These are phyloP conservation scores for Durusdinium trenchii DNA, from an alignment of 73 alveolate species.

Conservation along the genomic window DNA sequence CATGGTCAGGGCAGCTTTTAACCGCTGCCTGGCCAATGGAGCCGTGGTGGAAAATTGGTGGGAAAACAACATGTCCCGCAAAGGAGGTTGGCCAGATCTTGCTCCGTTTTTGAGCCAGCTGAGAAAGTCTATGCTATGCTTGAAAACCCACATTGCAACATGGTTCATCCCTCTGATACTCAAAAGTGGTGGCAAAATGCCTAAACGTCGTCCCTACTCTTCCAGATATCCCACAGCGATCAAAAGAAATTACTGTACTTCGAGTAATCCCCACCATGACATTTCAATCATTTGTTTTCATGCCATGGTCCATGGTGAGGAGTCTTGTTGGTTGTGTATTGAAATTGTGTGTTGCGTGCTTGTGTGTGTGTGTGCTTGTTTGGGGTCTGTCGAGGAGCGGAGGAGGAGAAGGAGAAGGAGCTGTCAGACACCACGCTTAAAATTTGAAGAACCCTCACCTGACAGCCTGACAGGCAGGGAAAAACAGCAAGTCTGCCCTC, in stretches of 20 bases:
- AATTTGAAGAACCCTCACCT: too few species aligned
- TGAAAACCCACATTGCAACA: not conserved
- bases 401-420: too few species aligned
- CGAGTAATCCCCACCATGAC: too few species aligned
- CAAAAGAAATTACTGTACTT: too few species aligned
- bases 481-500: too few species aligned
- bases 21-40: not conserved
- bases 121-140: not conserved
- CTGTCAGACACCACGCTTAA: too few species aligned
- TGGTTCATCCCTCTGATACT: not conserved
- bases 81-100: not conserved
- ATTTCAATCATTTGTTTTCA: too few species aligned
- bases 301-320: too few species aligned
- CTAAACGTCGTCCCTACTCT: not conserved
- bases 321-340: not conserved
- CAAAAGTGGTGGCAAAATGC: not conserved
- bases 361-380: too few species aligned
- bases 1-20: conserved; percentile 22
- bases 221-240: too few species aligned
- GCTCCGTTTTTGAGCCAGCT: not conserved
- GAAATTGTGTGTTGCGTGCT: not conserved
- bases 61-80: not conserved
- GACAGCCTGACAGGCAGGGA: too few species aligned
- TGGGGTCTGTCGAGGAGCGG: too few species aligned
- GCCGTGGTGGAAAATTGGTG: not conserved